Percentiles rank a stretch among this genome's conserved stretches.
These are phyloP conservation scores for Alternaria postmessia DNA, from an alignment of 2,329 filamentous ascomycete species.

Conservation along the genomic window DNA sequence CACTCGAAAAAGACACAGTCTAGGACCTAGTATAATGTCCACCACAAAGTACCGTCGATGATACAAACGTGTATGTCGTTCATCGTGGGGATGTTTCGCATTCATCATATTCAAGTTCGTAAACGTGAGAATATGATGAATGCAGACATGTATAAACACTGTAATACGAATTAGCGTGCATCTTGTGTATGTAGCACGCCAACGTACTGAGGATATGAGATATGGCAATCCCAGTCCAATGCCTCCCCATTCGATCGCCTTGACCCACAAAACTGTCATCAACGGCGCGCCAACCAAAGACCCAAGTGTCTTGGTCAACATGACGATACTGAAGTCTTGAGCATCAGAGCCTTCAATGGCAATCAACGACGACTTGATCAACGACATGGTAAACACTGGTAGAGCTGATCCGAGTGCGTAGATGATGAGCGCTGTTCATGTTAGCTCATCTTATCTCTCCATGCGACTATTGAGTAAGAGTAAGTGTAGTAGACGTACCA, in stretches of 20 bases:
- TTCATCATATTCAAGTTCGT: neutral
- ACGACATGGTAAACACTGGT: conserved; percentile 50
- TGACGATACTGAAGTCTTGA: conserved; percentile 50
- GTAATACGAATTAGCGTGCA: neutral
- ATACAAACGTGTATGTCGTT: too few relatives aligned
- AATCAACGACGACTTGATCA: conserved; percentile 47
- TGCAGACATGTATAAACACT: conserved; percentile 23
- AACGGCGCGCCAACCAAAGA: conserved; percentile 48
- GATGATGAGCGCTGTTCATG: conserved; percentile 40
- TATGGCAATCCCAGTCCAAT: conserved; percentile 45
- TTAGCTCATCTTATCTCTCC: conserved; percentile 3
- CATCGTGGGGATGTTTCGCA: neutral
- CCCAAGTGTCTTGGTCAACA: conserved; percentile 48
- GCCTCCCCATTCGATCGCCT: conserved; percentile 46
- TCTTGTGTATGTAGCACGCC: too few relatives aligned
- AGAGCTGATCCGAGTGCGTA: conserved; percentile 51
- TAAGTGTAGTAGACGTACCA: conserved; percentile 21
- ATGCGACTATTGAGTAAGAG: neutral
- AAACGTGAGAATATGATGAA: conserved; percentile 13
- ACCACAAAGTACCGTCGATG: too few relatives aligned
- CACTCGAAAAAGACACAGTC: too few relatives aligned
- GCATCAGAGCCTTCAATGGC: conserved; percentile 36
- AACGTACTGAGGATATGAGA: conserved; percentile 46
- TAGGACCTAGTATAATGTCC: too few relatives aligned
- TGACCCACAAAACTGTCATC: conserved; percentile 49